Evolutionary conservation across 2,329 filamentous ascomycete genomes (phyloP).

Genomic region (Penicillium sp.): DNA sequence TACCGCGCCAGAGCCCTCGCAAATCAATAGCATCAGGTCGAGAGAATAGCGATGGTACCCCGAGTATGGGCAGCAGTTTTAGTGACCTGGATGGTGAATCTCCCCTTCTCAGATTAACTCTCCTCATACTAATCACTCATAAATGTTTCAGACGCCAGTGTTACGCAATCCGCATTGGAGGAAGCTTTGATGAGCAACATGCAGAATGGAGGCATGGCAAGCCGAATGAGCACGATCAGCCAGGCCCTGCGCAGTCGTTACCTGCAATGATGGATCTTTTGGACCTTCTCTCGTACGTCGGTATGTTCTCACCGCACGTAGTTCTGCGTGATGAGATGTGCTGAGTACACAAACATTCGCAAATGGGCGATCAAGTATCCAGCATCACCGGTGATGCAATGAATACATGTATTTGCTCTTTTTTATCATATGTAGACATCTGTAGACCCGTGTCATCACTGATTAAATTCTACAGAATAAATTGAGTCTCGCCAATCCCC

Average conservation of each 20-base stretch:
- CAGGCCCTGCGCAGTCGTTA: slow-evolving; percentile 53
- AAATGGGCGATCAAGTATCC: not conserved
- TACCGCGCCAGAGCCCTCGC: slow-evolving; percentile 48
- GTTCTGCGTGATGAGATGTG: not conserved
- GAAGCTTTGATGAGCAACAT: slow-evolving; percentile 61
- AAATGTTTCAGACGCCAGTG: slow-evolving; percentile 51
- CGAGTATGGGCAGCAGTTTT: slow-evolving; percentile 62
- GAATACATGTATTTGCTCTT: not conserved
- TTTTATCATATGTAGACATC: not conserved
- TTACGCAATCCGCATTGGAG: slow-evolving; percentile 61
- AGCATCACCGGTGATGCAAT: not conserved
- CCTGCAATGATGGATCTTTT: slow-evolving; percentile 28
- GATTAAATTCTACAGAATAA: slow-evolving; percentile 2
- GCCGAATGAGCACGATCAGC: slow-evolving; percentile 50
- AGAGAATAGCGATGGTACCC: slow-evolving; percentile 53
- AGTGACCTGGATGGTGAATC: slow-evolving; percentile 58
- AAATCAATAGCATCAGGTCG: slow-evolving; percentile 33
- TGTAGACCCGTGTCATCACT: slow-evolving; percentile 2
- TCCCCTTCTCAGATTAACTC: not conserved
- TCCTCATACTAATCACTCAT: not conserved
- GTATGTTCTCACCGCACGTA: not conserved
- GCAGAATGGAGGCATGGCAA: slow-evolving; percentile 50
- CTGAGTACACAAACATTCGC: not conserved
- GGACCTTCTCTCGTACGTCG: not conserved
- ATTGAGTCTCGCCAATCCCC: not conserved